A percentile compares a stretch with the other conserved stretches of the same genome.
Evolutionary conservation across 306 rosid genomes (phyloP).

Genomic region (Inga laurina): DNA sequence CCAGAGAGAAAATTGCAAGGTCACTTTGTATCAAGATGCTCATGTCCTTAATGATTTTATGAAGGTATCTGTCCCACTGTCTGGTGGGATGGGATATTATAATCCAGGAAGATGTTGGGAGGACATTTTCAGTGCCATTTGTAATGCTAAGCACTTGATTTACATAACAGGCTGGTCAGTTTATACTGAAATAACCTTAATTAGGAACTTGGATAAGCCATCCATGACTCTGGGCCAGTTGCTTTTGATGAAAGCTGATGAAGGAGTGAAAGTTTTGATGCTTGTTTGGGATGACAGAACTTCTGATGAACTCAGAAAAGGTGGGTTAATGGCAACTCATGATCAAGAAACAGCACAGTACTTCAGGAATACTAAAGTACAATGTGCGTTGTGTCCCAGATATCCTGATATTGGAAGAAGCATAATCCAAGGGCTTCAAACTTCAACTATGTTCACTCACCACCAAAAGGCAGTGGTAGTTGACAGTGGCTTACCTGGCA

Average conservation of each 20-base stretch:
- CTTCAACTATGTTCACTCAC: constrained; percentile 74
- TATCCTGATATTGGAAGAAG: constrained; percentile 66
- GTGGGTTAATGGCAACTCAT: constrained; percentile 82
- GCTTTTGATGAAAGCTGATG: constrained; percentile 67
- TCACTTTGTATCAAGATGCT: constrained; percentile 84
- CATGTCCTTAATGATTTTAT: constrained; percentile 39
- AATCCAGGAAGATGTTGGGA: constrained; percentile 70
- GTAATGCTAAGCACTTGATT: constrained; percentile 54
- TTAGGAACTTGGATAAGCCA: constrained; percentile 41
- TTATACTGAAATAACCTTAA: constrained; percentile 51
- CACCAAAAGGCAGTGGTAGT: constrained; percentile 73
- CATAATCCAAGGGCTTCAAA: constrained; percentile 56
- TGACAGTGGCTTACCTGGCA: constrained; percentile 42
- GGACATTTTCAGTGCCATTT: constrained; percentile 65
- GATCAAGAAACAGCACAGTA: constrained; percentile 57
- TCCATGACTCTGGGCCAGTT: constrained; percentile 56
- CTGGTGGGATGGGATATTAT: constrained; percentile 22
- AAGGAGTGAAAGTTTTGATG: constrained; percentile 66
- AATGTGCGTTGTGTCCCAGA: constrained; percentile 69
- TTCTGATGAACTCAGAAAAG: constrained; percentile 46
- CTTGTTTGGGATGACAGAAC: constrained; percentile 87
- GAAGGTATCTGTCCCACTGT: constrained; percentile 4
- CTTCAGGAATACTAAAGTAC: constrained; percentile 60
- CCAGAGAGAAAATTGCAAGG: constrained; percentile 64
- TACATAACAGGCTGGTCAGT: constrained; percentile 91